These are phyloP conservation scores for Trypanosoma vivax DNA, from an alignment of 208 protist species.

Conservation along the genomic window DNA sequence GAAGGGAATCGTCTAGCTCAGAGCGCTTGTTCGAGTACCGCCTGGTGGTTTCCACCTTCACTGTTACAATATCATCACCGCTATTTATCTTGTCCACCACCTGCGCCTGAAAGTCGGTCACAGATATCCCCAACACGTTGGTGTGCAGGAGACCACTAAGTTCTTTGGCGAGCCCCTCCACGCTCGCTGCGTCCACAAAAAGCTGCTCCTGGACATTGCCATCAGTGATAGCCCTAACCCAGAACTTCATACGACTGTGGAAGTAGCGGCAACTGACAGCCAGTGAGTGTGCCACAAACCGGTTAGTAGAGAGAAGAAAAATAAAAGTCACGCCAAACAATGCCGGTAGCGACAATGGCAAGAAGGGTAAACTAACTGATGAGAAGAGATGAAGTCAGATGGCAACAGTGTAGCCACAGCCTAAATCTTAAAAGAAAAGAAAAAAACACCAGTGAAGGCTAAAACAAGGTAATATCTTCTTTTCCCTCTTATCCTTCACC, in stretches of 20 bases:
- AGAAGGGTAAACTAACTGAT: too few relatives aligned
- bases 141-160: slow-evolving; percentile 34
- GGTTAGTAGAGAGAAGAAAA: slow-evolving; percentile 12
- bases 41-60: slow-evolving; percentile 16
- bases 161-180: slow-evolving; percentile 22
- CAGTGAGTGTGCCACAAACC: slow-evolving; percentile 1
- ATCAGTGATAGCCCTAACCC: slow-evolving; percentile 52
- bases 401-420: too few relatives aligned
- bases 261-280: not conserved
- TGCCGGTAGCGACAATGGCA: too few relatives aligned
- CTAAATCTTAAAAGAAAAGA: slow-evolving; percentile 6
- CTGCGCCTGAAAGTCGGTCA: slow-evolving; percentile 44
- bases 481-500: too few relatives aligned
- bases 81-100: slow-evolving; percentile 45
- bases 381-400: too few relatives aligned
- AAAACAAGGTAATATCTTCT: slow-evolving; percentile 1
- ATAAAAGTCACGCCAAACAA: not conserved
- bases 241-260: slow-evolving; percentile 48
- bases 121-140: slow-evolving; percentile 29
- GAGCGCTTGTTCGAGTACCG: not conserved
- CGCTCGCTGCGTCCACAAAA: slow-evolving; percentile 29
- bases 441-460: slow-evolving; percentile 9
- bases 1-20: too few relatives aligned
- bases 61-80: slow-evolving; percentile 45
- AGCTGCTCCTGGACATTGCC: slow-evolving; percentile 51